Conservation (phyloP, 495 filamentous ascomycete species). For the Aspergillus baeticus region DNA sequence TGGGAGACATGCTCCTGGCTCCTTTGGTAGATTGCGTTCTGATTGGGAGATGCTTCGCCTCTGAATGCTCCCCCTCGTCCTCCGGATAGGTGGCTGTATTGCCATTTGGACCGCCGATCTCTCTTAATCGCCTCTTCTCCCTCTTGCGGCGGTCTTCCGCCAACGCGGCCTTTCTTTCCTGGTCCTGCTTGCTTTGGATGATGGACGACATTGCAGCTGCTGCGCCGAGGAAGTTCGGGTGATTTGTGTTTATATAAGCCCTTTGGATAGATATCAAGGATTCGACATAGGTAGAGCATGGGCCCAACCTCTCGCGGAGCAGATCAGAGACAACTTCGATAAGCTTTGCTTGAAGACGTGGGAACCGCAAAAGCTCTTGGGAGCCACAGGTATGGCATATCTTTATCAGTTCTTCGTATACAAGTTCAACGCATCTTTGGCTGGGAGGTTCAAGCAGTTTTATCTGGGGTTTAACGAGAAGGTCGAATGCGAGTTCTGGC, state of each 20-base stretch:
- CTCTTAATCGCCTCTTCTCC: slow-evolving; percentile 77
- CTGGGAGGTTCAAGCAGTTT: slow-evolving; percentile 94
- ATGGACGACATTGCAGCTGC: slow-evolving; percentile 98
- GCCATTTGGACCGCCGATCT: slow-evolving; percentile 75
- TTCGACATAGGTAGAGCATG: slow-evolving; percentile 86
- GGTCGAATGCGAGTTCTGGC: slow-evolving; percentile 94
- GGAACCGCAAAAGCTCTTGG: slow-evolving; percentile 86
- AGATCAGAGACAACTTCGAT: slow-evolving; percentile 99
- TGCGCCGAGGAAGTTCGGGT: slow-evolving; percentile 96
- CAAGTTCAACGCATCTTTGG: slow-evolving; percentile 94
- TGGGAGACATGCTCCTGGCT: slow-evolving; percentile 76
- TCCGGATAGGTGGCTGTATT: slow-evolving; percentile 65
- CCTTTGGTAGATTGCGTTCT: slow-evolving; percentile 60
- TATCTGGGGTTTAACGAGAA: slow-evolving; percentile 98
- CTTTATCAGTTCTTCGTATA: slow-evolving; percentile 99
- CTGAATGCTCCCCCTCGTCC: slow-evolving; percentile 64
- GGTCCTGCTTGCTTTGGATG: slow-evolving; percentile 89
- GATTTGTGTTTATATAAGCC: slow-evolving; percentile 99
- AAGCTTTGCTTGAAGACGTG: slow-evolving; percentile 90
- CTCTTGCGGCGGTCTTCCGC: slow-evolving; percentile 82
- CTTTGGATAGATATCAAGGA: slow-evolving; percentile 95
- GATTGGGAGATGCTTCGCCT: slow-evolving; percentile 51
- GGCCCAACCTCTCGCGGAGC: slow-evolving; percentile 86
- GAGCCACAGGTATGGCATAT: slow-evolving; percentile 99
- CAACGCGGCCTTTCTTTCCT: slow-evolving; percentile 75